phyloP scores from a whole-genome alignment of 768 basidiomycete genomes.

The Hortiboletus flavorubellus region DNA sequence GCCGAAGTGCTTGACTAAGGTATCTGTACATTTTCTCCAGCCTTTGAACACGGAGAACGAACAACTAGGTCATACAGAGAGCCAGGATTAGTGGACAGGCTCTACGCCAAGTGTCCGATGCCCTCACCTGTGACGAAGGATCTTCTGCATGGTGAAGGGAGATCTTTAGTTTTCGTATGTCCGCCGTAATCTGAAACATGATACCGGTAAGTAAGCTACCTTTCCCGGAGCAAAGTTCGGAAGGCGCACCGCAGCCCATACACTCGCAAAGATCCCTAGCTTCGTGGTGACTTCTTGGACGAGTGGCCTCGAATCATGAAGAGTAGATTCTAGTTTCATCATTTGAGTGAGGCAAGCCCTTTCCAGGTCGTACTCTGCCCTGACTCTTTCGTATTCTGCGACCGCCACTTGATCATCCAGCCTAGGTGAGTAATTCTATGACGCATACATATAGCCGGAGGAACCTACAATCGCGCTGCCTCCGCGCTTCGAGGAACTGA shows the following conservation, averaged over 20 bases:
- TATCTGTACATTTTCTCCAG: slow-evolving; percentile 19
- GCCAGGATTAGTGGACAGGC: neutral
- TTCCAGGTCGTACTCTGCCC: slow-evolving; percentile 13
- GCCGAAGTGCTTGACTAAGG: slow-evolving; percentile 21
- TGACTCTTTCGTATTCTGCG: slow-evolving; percentile 2
- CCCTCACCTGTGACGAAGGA: slow-evolving; percentile 12
- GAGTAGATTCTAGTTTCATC: slow-evolving; percentile 10
- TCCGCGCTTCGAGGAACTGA: slow-evolving; percentile 5
- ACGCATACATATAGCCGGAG: neutral
- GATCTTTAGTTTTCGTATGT: slow-evolving; percentile 12
- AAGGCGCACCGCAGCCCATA: slow-evolving; percentile 20
- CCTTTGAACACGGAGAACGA: slow-evolving; percentile 10
- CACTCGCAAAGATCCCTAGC: slow-evolving; percentile 17
- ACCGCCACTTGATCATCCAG: slow-evolving; percentile 7
- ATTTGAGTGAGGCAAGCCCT: slow-evolving; percentile 14
- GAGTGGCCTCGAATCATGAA: slow-evolving; percentile 12
- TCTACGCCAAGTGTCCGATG: neutral
- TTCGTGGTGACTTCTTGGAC: slow-evolving; percentile 18
- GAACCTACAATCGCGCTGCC: slow-evolving; percentile 9
- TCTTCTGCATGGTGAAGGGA: slow-evolving; percentile 10
- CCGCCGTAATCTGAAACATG: slow-evolving; percentile 16
- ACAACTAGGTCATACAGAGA: slow-evolving; percentile 5
- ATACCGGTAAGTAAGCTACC: neutral
- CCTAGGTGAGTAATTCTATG: neutral
- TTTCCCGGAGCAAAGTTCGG: too few species aligned